phyloP scores from a whole-genome alignment of 169 alveolate genomes.

The Eimeria necatrix region DNA sequence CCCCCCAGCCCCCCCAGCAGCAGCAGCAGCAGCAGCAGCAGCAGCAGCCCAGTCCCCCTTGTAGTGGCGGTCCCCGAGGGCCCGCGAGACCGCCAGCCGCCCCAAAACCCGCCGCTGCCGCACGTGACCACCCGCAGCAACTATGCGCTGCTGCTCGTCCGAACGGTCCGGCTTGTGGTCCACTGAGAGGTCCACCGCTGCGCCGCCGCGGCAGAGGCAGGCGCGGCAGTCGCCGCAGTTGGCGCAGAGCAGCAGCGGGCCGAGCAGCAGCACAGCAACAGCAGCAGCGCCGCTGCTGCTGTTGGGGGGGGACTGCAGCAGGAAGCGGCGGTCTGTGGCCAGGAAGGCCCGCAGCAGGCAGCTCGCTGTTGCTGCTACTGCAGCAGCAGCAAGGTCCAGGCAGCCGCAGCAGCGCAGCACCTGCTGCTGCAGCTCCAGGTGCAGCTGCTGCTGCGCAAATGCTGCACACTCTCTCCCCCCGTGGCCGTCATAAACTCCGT shows the following conservation, averaged over 20 bases:
- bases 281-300: constrained; percentile 91
- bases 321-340: constrained; percentile 62
- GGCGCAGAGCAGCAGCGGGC: constrained; percentile 91
- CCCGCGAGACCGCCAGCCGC: constrained; percentile 97
- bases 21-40: too few relatives aligned
- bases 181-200: constrained; percentile 94
- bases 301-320: background rate
- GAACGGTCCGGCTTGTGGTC: constrained; percentile 97
- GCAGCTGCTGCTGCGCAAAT: constrained; percentile 86
- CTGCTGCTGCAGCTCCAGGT: constrained; percentile 58
- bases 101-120: constrained; percentile 98
- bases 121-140: constrained; percentile 97
- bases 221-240: constrained; percentile 99
- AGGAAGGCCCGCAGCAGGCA: constrained; percentile 40
- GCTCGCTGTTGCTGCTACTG: background rate
- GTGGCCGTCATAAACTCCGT: constrained; percentile 90
- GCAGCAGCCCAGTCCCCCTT: constrained; percentile 85
- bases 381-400: background rate
- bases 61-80: constrained; percentile 98
- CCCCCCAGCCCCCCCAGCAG: background rate
- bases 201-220: constrained; percentile 93
- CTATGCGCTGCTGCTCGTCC: constrained; percentile 95
- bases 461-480: constrained; percentile 89
- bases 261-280: constrained; percentile 90
- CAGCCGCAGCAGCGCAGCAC: constrained; percentile 28